These are phyloP conservation scores for Plasmopara viticola DNA, from an alignment of 352 stramenopile species.

Conservation along the genomic window DNA sequence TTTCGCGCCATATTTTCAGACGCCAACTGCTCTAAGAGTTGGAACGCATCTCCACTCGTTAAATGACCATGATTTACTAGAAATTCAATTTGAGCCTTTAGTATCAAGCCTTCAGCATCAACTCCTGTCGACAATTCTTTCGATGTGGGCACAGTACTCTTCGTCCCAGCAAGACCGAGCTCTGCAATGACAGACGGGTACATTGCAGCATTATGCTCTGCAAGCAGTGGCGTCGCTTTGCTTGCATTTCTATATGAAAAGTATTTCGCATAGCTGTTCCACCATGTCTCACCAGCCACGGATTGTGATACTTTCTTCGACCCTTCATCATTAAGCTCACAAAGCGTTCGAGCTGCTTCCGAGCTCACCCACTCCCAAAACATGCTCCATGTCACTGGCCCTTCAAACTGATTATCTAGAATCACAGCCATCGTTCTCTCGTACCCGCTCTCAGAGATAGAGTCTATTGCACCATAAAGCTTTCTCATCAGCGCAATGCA, in stretches of 20 bases:
- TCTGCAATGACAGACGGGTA: constrained; percentile 20
- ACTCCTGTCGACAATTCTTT: not conserved
- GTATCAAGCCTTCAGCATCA: constrained; percentile 32
- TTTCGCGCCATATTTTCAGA: constrained; percentile 41
- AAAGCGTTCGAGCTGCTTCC: constrained; percentile 61
- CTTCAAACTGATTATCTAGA: constrained; percentile 52
- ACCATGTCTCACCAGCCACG: constrained; percentile 16
- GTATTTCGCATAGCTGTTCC: constrained; percentile 42
- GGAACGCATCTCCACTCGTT: constrained; percentile 61
- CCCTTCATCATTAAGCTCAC: constrained; percentile 55
- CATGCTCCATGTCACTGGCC: constrained; percentile 71
- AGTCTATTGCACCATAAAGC: constrained; percentile 46
- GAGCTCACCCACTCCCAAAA: constrained; percentile 86
- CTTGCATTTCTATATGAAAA: constrained; percentile 34
- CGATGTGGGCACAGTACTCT: not conserved
- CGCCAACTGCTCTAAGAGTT: constrained; percentile 55
- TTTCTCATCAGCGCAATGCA: constrained; percentile 74
- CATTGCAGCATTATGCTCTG: constrained; percentile 21
- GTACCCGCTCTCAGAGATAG: constrained; percentile 60
- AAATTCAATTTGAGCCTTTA: constrained; percentile 72
- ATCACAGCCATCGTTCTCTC: constrained; percentile 51
- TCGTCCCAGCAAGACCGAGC: constrained; percentile 4
- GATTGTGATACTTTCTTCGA: constrained; percentile 28
- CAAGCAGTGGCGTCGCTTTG: constrained; percentile 14
- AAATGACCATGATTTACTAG: constrained; percentile 59